Conservation (phyloP, 2,329 filamentous ascomycete genomes). For the Tolypocladium tropicale region DNA sequence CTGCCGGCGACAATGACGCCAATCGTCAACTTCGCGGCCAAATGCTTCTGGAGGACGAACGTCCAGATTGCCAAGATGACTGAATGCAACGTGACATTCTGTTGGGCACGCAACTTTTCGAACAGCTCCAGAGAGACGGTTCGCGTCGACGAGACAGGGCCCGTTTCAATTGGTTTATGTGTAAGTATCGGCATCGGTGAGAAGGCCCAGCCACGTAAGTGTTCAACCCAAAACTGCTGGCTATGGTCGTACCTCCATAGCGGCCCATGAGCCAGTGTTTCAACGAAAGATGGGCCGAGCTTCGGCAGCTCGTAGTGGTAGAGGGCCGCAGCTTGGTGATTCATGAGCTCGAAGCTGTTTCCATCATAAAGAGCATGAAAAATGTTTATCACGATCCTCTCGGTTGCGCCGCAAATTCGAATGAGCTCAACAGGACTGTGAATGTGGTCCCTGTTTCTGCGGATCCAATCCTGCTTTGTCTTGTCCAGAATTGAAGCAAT, state of each 20-base stretch:
- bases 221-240: conserved; percentile 55
- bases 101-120: conserved; percentile 39
- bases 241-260: conserved; percentile 34
- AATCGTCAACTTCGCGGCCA: conserved; percentile 40
- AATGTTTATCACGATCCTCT: conserved; percentile 51
- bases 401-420: conserved; percentile 19
- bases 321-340: conserved; percentile 39
- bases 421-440: conserved; percentile 41
- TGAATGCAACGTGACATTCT: conserved; percentile 70
- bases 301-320: conserved; percentile 10
- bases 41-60: conserved; percentile 44
- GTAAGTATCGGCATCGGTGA: conserved; percentile 8
- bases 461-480: conserved; percentile 40
- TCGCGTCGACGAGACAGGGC: conserved; percentile 6
- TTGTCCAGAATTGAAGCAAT: conserved; percentile 22
- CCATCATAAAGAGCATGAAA: conserved; percentile 89
- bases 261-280: conserved; percentile 60
- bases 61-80: conserved; percentile 69
- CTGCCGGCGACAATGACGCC: conserved; percentile 75
- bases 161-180: background rate
- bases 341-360: conserved; percentile 59
- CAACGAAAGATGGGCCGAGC: conserved; percentile 48
- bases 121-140: conserved; percentile 31
- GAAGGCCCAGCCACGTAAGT: conserved; percentile 30
- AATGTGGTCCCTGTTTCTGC: conserved; percentile 37